Conservation (phyloP, 179 eudicot species). For the Beta lomatogona region DNA sequence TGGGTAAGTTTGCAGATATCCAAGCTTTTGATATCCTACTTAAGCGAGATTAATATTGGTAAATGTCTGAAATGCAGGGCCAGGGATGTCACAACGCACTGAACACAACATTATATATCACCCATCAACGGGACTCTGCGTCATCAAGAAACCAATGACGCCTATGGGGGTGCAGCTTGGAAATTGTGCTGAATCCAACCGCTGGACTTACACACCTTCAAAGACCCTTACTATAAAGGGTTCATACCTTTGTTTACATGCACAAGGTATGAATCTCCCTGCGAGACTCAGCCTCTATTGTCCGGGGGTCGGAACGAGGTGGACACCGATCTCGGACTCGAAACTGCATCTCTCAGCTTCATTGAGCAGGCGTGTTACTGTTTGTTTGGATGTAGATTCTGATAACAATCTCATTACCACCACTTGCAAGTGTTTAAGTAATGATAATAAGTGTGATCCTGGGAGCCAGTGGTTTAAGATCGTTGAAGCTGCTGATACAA, state of each 20-base stretch:
- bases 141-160: slow-evolving; percentile 38
- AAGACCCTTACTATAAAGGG: slow-evolving; percentile 49
- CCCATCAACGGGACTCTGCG: slow-evolving; percentile 74
- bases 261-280: slow-evolving; percentile 41
- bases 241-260: slow-evolving; percentile 59
- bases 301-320: slow-evolving; percentile 39
- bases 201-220: slow-evolving; percentile 57
- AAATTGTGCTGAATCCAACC: slow-evolving; percentile 58
- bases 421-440: slow-evolving; percentile 60
- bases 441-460: slow-evolving; percentile 60
- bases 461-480: slow-evolving; percentile 85
- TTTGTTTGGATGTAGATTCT: slow-evolving; percentile 66
- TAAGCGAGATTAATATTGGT: not conserved
- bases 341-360: slow-evolving; percentile 68
- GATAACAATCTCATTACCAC: slow-evolving; percentile 45
- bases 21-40: too few relatives aligned
- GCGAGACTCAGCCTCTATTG: slow-evolving; percentile 53
- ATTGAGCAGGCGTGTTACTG: slow-evolving; percentile 30
- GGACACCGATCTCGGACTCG: slow-evolving; percentile 74
- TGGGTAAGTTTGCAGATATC: too few relatives aligned
- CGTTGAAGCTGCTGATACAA: slow-evolving; percentile 33
- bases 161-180: slow-evolving; percentile 47
- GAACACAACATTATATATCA: slow-evolving; percentile 63
- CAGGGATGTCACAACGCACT: slow-evolving; percentile 38
- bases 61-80: slow-evolving; percentile 49